Percentiles rank a stretch among this genome's conserved stretches.
Evolutionary conservation across 345 rosid genomes (phyloP).

Genomic region (Kandelia obovata): DNA sequence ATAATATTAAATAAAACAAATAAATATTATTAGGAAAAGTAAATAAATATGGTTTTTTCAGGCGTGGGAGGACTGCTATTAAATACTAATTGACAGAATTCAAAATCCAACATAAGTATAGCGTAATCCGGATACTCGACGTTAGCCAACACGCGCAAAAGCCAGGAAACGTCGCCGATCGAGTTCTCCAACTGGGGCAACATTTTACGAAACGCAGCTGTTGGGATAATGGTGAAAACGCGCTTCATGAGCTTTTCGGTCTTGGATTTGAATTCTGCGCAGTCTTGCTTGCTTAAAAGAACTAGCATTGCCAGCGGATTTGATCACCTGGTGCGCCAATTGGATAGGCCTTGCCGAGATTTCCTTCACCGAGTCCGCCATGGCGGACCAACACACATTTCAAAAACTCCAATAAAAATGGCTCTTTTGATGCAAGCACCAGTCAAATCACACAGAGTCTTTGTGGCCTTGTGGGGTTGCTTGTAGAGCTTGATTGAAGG

Average conservation of each 20-base stretch:
- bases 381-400: slow-evolving; percentile 12
- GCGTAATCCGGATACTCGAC: slow-evolving; percentile 47
- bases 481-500: no score
- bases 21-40: no score
- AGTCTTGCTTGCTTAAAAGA: slow-evolving; percentile 86
- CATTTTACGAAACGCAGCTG: slow-evolving; percentile 82
- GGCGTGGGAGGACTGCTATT: no score
- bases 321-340: slow-evolving; percentile 71
- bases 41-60: no score
- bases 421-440: neutral
- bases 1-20: no score
- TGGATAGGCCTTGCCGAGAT: slow-evolving; percentile 78
- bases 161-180: slow-evolving; percentile 91
- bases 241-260: slow-evolving; percentile 86
- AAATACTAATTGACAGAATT: no score
- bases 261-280: slow-evolving; percentile 69
- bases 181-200: slow-evolving; percentile 73
- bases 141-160: slow-evolving; percentile 70
- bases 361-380: slow-evolving; percentile 87
- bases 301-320: slow-evolving; percentile 76
- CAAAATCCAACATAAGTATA: no score
- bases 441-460: neutral
- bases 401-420: neutral
- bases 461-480: no score
- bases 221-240: slow-evolving; percentile 72